Percentiles rank a stretch among this genome's conserved stretches.
phyloP scores from a whole-genome alignment of 495 filamentous ascomycete genomes.

The Penicillium lagena region DNA sequence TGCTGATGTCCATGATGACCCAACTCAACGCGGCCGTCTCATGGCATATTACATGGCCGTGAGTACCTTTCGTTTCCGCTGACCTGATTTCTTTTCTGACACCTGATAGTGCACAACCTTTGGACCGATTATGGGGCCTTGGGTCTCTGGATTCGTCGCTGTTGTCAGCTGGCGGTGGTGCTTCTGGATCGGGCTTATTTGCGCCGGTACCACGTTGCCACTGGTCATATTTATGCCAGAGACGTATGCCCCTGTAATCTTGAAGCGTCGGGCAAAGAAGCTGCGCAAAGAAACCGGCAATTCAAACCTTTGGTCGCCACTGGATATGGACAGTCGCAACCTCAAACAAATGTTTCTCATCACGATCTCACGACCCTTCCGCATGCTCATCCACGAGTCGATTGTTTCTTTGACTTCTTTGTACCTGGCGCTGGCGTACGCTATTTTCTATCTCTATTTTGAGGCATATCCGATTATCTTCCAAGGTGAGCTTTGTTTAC shows the following conservation, averaged over 20 bases:
- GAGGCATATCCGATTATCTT: constrained; percentile 65
- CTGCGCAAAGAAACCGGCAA: constrained; percentile 60
- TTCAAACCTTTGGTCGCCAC: constrained; percentile 31
- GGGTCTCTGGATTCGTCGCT: constrained; percentile 57
- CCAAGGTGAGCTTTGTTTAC: constrained; percentile 22
- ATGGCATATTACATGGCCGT: constrained; percentile 68
- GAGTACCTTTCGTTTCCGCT: constrained; percentile 9
- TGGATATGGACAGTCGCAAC: constrained; percentile 42
- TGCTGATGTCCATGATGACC: constrained; percentile 61
- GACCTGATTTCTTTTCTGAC: background rate
- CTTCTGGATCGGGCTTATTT: constrained; percentile 57
- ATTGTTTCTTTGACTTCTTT: constrained; percentile 61
- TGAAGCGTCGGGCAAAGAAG: constrained; percentile 56
- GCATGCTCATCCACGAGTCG: constrained; percentile 46
- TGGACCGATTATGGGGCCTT: constrained; percentile 58
- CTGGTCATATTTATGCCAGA: constrained; percentile 47
- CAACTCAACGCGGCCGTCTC: constrained; percentile 53
- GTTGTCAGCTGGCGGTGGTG: constrained; percentile 57
- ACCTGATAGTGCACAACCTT: constrained; percentile 48
- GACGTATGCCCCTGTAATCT: constrained; percentile 68
- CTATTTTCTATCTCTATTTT: constrained; percentile 73
- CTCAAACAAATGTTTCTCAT: constrained; percentile 34
- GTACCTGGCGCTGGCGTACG: constrained; percentile 63
- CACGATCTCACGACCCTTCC: constrained; percentile 41
- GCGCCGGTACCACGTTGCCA: constrained; percentile 39